Evolutionary conservation across 2,329 filamentous ascomycete species (phyloP).

Genomic region (Talaromyces funiculosus): DNA sequence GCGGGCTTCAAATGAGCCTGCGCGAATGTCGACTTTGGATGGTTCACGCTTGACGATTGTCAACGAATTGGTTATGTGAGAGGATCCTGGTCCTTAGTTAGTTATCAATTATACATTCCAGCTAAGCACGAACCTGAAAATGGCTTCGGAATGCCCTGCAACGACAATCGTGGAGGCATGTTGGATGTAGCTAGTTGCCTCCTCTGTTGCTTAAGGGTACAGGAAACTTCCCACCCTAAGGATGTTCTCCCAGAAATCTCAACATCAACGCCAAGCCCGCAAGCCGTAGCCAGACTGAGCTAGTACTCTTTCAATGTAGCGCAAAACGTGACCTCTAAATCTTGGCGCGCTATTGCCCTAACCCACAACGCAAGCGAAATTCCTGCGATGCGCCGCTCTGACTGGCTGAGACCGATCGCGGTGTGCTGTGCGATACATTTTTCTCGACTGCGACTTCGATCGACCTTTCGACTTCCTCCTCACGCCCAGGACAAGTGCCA

Average conservation of each 20-base stretch:
- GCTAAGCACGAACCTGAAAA: conserved; percentile 51
- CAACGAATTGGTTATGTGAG: conserved; percentile 34
- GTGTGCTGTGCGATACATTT: conserved; percentile 24
- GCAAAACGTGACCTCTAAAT: conserved; percentile 17
- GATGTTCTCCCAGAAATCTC: conserved; percentile 25
- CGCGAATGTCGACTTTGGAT: conserved; percentile 51
- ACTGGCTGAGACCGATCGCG: conserved; percentile 18
- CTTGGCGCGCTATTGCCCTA: conserved; percentile 32
- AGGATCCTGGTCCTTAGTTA: conserved; percentile 14
- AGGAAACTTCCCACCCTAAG: neutral
- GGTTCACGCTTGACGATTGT: conserved; percentile 51
- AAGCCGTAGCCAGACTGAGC: conserved; percentile 14
- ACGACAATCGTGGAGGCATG: conserved; percentile 64
- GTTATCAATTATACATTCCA: neutral
- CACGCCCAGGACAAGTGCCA: conserved; percentile 36
- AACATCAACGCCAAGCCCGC: conserved; percentile 16
- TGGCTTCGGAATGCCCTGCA: conserved; percentile 55
- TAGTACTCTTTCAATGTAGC: conserved; percentile 19
- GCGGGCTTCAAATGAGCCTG: conserved; percentile 59
- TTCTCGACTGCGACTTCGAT: conserved; percentile 28
- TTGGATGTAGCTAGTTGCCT: conserved; percentile 21
- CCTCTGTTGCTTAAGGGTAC: neutral
- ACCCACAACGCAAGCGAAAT: conserved; percentile 38
- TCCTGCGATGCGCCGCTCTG: conserved; percentile 17
- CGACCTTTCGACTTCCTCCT: conserved; percentile 14